phyloP scores from a whole-genome alignment of 73 alveolate species.

The Durusdinium trenchii region DNA sequence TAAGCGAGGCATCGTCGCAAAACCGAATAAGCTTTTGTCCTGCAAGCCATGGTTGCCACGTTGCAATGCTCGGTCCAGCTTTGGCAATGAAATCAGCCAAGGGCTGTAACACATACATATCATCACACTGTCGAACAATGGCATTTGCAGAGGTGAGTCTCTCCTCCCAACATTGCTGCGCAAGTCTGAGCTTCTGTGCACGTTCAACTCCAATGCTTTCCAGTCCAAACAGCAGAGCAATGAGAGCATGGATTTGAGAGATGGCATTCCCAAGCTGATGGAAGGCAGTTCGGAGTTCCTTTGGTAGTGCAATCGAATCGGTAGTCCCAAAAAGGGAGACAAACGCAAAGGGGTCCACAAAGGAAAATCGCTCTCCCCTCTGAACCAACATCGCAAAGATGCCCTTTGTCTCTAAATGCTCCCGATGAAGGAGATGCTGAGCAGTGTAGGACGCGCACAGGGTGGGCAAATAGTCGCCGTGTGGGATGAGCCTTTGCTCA shows the following conservation, averaged over 20 bases:
- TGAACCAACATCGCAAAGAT: not conserved
- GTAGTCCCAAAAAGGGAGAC: not conserved
- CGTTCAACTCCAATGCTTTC: not conserved
- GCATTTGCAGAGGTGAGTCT: not conserved
- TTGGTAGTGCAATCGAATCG: not conserved
- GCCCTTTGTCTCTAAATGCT: not conserved
- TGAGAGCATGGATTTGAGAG: not conserved
- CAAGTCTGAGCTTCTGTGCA: not conserved
- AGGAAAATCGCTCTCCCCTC: not conserved
- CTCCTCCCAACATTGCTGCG: not conserved
- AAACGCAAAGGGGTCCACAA: not conserved
- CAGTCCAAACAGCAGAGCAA: not conserved
- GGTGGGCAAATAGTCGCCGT: not conserved
- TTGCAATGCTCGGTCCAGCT: no score
- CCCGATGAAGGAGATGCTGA: not conserved
- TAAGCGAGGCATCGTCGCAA: no score
- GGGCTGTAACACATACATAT: no score
- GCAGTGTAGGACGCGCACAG: not conserved
- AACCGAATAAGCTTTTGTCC: no score
- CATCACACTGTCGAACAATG: not conserved
- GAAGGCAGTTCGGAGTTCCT: not conserved
- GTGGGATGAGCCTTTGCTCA: not conserved
- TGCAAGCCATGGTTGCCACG: no score
- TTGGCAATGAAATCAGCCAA: not conserved
- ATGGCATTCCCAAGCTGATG: not conserved